phyloP scores from a whole-genome alignment of 306 rosid species.

The Canavalia ensiformis region DNA sequence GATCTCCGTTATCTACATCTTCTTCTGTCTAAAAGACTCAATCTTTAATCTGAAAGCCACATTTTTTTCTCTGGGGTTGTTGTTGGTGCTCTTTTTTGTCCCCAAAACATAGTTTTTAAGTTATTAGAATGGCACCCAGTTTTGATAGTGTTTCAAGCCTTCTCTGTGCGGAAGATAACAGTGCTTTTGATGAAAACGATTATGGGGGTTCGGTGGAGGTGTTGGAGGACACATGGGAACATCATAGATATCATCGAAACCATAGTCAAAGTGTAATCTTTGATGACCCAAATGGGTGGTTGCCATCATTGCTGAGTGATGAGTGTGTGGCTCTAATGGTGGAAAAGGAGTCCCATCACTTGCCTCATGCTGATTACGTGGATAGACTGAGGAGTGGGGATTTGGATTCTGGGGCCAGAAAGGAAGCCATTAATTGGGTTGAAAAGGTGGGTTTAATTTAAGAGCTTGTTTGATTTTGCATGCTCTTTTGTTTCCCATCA shows the following conservation, averaged over 20 bases:
- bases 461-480: constrained; percentile 26
- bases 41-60: constrained; percentile 35
- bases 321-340: constrained; percentile 72
- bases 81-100: neutral
- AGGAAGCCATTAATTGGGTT: constrained; percentile 84
- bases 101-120: constrained; percentile 19
- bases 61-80: neutral
- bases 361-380: constrained; percentile 70
- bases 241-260: constrained; percentile 50
- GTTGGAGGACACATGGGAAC: constrained; percentile 50
- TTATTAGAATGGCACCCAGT: constrained; percentile 80
- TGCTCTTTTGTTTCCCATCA: constrained; percentile 7
- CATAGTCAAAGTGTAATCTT: constrained; percentile 41
- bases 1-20: constrained; percentile 40
- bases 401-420: constrained; percentile 76
- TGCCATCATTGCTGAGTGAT: constrained; percentile 72
- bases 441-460: constrained; percentile 63
- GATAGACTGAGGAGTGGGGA: constrained; percentile 65
- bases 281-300: constrained; percentile 43
- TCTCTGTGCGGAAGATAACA: constrained; percentile 75
- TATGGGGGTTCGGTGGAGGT: constrained; percentile 48
- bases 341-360: constrained; percentile 67
- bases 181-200: constrained; percentile 65
- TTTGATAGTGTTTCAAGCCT: constrained; percentile 76
- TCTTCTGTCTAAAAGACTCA: constrained; percentile 34